Evolutionary conservation across 2,329 filamentous ascomycete species (phyloP).

Genomic region (Aspergillus udagawae): DNA sequence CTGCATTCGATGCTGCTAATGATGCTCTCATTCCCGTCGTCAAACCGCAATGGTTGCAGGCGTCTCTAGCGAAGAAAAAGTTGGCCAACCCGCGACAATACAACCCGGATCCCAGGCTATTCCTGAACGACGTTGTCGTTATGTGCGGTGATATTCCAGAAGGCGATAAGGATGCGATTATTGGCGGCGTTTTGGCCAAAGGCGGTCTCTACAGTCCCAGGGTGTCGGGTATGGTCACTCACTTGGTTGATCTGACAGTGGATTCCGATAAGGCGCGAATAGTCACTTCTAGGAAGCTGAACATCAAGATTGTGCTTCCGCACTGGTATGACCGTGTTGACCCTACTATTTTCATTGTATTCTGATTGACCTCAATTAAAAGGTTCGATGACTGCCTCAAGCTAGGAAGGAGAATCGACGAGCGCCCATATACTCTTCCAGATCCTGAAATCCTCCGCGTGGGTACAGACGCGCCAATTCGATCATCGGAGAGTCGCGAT

Average conservation of each 20-base stretch:
- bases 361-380: not conserved
- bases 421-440: constrained; percentile 79
- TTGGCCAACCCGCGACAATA: constrained; percentile 75
- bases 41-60: constrained; percentile 73
- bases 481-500: constrained; percentile 55
- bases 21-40: constrained; percentile 80
- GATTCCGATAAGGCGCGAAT: constrained; percentile 63
- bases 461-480: constrained; percentile 53
- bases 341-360: constrained; percentile 14
- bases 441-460: constrained; percentile 75
- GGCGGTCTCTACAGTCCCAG: constrained; percentile 75
- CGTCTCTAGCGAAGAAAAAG: constrained; percentile 65
- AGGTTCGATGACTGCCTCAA: constrained; percentile 97
- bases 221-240: constrained; percentile 72
- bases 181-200: constrained; percentile 82
- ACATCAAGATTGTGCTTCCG: constrained; percentile 80
- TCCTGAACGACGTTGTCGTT: constrained; percentile 80
- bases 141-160: constrained; percentile 79
- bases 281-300: constrained; percentile 61
- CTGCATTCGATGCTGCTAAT: constrained; percentile 72
- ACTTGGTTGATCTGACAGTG: constrained; percentile 77
- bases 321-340: constrained; percentile 63
- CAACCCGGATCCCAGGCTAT: constrained; percentile 85
- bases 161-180: constrained; percentile 86
- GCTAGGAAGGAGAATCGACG: constrained; percentile 85